Evolutionary conservation across 805 yeast species (phyloP).

Genomic region (Candida chilensis): DNA sequence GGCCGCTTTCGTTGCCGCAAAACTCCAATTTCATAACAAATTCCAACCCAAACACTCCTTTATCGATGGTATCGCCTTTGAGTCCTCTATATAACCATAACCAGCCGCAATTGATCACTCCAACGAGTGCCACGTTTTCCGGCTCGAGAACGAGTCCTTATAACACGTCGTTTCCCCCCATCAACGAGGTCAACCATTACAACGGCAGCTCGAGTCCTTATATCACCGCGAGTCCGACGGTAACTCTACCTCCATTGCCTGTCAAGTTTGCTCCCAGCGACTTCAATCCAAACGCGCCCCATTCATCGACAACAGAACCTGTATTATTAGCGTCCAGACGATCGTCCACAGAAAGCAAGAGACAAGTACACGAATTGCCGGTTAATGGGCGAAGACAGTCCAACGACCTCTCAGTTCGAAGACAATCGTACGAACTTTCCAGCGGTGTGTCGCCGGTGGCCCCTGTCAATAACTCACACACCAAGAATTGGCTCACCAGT

Average conservation of each 20-base stretch:
- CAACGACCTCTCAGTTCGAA: too few species aligned
- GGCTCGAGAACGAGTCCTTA: background rate
- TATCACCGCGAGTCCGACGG: too few species aligned
- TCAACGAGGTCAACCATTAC: background rate
- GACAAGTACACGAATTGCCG: too few species aligned
- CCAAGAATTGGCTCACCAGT: background rate
- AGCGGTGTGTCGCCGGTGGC: too few species aligned
- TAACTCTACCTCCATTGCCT: background rate
- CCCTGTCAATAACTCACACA: constrained; percentile 1
- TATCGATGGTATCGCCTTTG: background rate
- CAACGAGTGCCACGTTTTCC: background rate
- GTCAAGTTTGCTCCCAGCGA: background rate
- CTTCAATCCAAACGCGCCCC: too few species aligned
- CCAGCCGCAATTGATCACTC: background rate
- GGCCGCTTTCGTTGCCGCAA: background rate
- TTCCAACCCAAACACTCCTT: constrained; percentile 1
- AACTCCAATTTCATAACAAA: constrained; percentile 1
- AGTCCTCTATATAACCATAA: background rate
- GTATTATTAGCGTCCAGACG: too few species aligned
- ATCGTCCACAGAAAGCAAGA: too few species aligned
- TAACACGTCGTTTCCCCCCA: background rate
- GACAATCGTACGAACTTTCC: too few species aligned
- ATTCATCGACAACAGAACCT: too few species aligned
- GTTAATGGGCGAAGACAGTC: too few species aligned
- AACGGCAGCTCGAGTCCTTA: background rate